A percentile compares a stretch with the other conserved stretches of the same genome.
phyloP scores from a whole-genome alignment of 169 alveolate species.

The Plasmodium ovale region DNA sequence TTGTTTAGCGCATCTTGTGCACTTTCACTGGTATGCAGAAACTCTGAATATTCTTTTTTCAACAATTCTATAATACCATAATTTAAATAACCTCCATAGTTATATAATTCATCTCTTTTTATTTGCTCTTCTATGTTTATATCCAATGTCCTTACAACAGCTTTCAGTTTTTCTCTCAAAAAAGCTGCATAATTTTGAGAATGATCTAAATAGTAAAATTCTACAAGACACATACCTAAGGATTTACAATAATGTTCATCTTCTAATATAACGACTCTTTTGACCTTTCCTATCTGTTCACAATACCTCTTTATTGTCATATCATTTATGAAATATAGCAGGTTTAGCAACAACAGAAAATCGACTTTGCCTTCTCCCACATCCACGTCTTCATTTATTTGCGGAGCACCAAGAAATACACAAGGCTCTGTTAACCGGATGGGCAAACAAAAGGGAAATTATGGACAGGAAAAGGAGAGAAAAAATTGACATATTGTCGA shows the following conservation, averaged over 20 bases:
- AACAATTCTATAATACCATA: conserved; percentile 30
- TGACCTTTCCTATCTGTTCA: conserved; percentile 67
- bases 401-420: conserved; percentile 70
- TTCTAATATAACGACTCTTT: conserved; percentile 70
- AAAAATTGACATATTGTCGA: conserved; percentile 9
- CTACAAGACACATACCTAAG: conserved; percentile 60
- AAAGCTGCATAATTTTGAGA: conserved; percentile 46
- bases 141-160: conserved; percentile 31
- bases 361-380: conserved; percentile 8
- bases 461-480: background rate
- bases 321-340: conserved; percentile 65
- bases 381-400: conserved; percentile 41
- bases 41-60: conserved; percentile 34
- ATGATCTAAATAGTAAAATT: conserved; percentile 51
- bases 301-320: conserved; percentile 35
- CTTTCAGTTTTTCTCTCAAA: conserved; percentile 67
- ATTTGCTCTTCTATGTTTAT: conserved; percentile 45
- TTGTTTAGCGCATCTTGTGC: conserved; percentile 43
- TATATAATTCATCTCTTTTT: conserved; percentile 61
- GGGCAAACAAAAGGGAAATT: too few relatives aligned
- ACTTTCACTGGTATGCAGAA: conserved; percentile 26
- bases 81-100: conserved; percentile 73
- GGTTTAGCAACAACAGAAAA: conserved; percentile 33
- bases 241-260: conserved; percentile 64
- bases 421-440: conserved; percentile 47